Percentiles rank a stretch among this genome's conserved stretches.
Conservation (phyloP, 179 eudicot species). For the Camellia oleifera region DNA sequence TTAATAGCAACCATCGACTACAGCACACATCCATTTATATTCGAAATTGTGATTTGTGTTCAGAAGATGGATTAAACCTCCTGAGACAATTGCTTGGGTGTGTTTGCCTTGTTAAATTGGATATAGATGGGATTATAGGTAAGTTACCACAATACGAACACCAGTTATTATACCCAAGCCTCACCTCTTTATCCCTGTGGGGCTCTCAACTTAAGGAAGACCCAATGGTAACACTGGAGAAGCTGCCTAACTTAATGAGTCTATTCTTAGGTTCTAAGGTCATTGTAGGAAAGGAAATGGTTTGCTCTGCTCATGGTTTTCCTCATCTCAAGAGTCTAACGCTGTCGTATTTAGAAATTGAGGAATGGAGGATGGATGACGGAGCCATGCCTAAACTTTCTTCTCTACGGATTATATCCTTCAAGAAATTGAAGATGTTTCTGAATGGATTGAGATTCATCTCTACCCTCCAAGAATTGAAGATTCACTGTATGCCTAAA, state of each 20-base stretch:
- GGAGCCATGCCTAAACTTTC: background rate
- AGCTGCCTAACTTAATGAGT: background rate
- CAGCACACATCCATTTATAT: background rate
- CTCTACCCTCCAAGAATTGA: background rate
- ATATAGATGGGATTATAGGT: background rate
- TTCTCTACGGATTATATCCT: background rate
- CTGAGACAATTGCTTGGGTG: background rate
- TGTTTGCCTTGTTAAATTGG: background rate
- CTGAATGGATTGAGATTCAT: background rate
- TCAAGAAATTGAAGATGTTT: background rate
- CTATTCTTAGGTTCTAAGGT: background rate
- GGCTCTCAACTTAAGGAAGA: background rate
- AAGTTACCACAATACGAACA: background rate
- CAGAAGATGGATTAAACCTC: background rate
- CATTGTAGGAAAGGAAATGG: background rate
- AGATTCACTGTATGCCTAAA: background rate
- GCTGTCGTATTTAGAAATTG: too few relatives aligned
- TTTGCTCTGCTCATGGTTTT: background rate
- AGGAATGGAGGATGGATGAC: background rate
- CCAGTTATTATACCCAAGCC: too few relatives aligned
- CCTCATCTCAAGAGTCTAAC: background rate
- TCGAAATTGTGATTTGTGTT: background rate
- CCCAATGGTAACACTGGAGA: background rate
- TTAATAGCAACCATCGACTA: constrained; percentile 38
- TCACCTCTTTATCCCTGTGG: too few relatives aligned